Evolutionary conservation across 225 moss, liverwort and hornwort species (phyloP), one percentile per base, ranked within the genome.

Genomic region (Neckera pumila): DNA sequence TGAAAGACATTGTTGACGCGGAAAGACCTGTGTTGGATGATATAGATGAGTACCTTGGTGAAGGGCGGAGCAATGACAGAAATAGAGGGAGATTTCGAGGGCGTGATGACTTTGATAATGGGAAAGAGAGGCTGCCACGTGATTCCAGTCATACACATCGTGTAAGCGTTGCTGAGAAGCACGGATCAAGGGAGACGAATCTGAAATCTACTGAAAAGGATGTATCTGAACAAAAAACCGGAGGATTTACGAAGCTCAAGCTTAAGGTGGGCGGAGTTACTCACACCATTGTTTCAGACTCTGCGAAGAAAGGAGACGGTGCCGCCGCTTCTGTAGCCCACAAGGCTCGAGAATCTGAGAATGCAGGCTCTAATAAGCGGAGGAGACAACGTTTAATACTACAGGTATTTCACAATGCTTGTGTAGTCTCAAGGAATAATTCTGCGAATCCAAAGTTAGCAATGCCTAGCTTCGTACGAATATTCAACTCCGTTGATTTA

Each of bases 361-460:
- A 83, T n/a, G 93, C 86, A 83, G 90, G 90, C 75, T 87, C 79
- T 62, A 93, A 89, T 5, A 98, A 96, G 91, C 96, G 95, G 88
- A 92, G 98, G 65, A 93, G 97, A 84, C 98, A 98, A 73, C 98
- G 96, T 51, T 89, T 96, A 49, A 96, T 96, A 56, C 88, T 96
- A 59, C 95, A 96, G 95, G 96, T 97, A 90, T 59, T 71, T 86
- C 28, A 40, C n/a, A n/a, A n/a, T 82, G 66, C 64, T 77, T 74
- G 56, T 90, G 38, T 34, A 34, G 14, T 69, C 33, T 83, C 28
- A 18, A 38, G 63, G 43, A 34, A 59, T 53, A 30, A 53, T 33
- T 40, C 49, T 86, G 58, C 49, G 19, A 75, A n/a, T 65, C 11
- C 9, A 17, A 49, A 54, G 34, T 81, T 49, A 51, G 13, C 61